Evolutionary conservation across 2,329 filamentous ascomycete genomes (phyloP), one percentile per base, ranked within the genome.

Genomic region (Neospermospora avenae): DNA sequence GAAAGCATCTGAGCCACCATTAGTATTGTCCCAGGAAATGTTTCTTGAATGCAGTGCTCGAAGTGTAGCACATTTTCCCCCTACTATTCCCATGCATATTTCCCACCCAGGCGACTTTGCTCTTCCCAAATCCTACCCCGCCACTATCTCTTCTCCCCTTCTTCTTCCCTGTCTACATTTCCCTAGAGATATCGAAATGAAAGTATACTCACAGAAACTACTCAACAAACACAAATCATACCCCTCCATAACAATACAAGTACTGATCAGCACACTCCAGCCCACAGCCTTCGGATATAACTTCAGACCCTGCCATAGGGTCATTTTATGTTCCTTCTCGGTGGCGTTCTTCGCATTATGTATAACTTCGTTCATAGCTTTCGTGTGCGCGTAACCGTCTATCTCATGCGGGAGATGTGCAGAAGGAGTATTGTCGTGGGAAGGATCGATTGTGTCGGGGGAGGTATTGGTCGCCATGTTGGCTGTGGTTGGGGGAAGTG

Each of bases 161-260:
- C 51, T 46, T 49, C n/a, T 39, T 31, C 44, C 45, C 13, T 13
- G 3, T 39, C 46, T 31, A 31, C 5, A 31, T 2, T 16, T 13
- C 14, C 37, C 13, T 20, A 39, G 18, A n/a, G 20, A 34, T 24
- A 24, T 37, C 22, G 14, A 7, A 49, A 25, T 41, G 28, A 28
- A 37, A 46, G 2, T 20, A 11, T 14, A 68, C 67, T 63, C 28
- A 68, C 67, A 71, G 35, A 70, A 69, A 51, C 65, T 71, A 46
- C 64, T 68, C 48, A 71, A 57, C 49, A 71, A 61, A 56, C 65
- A 67, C 60, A 95, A 80, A 71, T 96, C 91, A 77, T 93, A 96
- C 35, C 90, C 91, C 74, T 96, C 91, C 92, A 96, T 96, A 69
- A 84, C 85, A 70, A 96, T 95, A 72, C 89, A 93, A 0, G 90